A percentile compares a stretch with the other conserved stretches of the same genome.
Conservation (phyloP, 768 basidiomycete genomes). For the Rhizopogon vesiculosus region DNA sequence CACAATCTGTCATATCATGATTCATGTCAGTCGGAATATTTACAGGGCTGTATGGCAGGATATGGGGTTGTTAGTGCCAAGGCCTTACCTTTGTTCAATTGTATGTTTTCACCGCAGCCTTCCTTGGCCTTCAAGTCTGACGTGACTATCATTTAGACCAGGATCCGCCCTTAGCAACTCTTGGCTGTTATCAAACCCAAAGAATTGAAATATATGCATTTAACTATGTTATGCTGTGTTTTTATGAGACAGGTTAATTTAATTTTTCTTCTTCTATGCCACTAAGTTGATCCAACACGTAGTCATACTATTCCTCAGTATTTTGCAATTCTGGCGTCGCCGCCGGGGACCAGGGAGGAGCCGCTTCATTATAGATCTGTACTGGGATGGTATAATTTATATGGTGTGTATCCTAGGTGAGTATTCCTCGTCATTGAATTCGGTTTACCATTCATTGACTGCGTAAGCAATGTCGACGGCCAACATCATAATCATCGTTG, state of each 20-base stretch:
- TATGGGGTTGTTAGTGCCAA: no score
- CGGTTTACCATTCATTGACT: not conserved
- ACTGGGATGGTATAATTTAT: not conserved
- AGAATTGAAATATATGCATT: not conserved
- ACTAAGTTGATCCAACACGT: not conserved
- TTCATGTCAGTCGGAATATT: not conserved
- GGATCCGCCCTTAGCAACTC: not conserved
- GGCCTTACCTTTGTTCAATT: not conserved
- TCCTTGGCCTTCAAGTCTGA: not conserved
- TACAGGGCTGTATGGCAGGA: not conserved
- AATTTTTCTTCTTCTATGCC: not conserved
- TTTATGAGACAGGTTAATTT: not conserved
- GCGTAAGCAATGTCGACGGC: not conserved
- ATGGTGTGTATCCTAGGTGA: not conserved
- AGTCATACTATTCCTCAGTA: not conserved
- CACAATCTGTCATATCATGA: not conserved
- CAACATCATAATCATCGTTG: not conserved
- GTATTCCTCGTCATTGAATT: not conserved
- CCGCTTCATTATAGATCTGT: not conserved
- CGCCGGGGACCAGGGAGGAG: not conserved
- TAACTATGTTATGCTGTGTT: not conserved
- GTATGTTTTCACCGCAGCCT: not conserved
- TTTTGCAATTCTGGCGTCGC: not conserved
- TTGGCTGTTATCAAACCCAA: not conserved
- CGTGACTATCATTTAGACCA: not conserved